These are phyloP conservation scores for Blepharisma undulans DNA, from an alignment of 169 alveolate species.

Conservation along the genomic window DNA sequence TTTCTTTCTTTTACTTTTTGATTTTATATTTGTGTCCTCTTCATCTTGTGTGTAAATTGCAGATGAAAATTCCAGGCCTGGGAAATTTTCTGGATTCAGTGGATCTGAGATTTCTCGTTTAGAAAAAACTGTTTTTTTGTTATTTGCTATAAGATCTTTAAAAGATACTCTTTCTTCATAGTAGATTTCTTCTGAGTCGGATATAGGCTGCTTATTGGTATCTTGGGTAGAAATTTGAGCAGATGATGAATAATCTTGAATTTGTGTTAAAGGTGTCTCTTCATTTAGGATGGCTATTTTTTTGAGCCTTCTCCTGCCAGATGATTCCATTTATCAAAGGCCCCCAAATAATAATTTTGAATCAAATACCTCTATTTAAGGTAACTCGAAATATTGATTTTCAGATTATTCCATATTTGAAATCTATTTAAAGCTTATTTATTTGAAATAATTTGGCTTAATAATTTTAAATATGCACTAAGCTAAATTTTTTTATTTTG, in stretches of 20 bases:
- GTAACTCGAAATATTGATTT: too few species aligned
- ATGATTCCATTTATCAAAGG: background rate
- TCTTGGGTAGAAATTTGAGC: background rate
- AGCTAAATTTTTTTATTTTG: too few species aligned
- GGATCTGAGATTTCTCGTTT: background rate
- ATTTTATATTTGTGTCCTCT: background rate
- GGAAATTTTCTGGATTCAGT: background rate
- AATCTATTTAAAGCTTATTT: too few species aligned
- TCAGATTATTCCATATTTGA: background rate
- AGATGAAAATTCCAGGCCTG: background rate
- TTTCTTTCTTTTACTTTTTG: background rate
- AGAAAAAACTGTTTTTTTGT: background rate
- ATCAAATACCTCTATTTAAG: background rate
- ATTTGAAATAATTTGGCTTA: too few species aligned
- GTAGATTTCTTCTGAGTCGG: background rate
- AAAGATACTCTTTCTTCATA: background rate
- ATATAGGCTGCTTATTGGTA: background rate
- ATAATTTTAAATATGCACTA: too few species aligned
- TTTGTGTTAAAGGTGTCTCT: background rate
- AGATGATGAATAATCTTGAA: background rate
- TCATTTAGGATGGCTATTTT: background rate
- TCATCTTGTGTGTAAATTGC: background rate
- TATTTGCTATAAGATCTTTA: background rate
- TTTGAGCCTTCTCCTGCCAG: background rate
- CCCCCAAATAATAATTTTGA: background rate